Percentiles rank a stretch among this genome's conserved stretches.
Evolutionary conservation across 2,329 filamentous ascomycete species (phyloP).

Genomic region (Bipolaris oryzae): DNA sequence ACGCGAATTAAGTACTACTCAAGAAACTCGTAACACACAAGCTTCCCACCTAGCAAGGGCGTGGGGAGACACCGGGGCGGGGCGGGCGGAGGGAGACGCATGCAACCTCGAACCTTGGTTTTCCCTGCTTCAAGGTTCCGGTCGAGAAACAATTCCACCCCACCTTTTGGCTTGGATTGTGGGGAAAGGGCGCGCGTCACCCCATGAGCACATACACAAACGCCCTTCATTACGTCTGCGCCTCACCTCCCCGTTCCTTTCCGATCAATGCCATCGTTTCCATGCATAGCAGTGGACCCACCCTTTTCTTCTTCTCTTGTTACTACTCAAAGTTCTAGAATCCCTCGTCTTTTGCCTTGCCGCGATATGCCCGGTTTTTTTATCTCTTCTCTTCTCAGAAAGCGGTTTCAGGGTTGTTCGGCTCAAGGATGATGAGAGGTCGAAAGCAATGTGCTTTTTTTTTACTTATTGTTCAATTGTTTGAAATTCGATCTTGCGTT

Average conservation of each 20-base stretch:
- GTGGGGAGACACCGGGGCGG: no score
- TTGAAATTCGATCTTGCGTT: no score
- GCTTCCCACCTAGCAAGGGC: no score
- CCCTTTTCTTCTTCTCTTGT: not conserved
- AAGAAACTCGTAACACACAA: no score
- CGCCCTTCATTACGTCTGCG: not conserved
- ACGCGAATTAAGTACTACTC: no score
- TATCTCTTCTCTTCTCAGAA: no score
- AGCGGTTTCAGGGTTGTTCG: no score
- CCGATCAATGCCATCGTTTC: not conserved
- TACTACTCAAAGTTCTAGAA: not conserved
- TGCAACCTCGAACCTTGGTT: not conserved
- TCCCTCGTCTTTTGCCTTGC: not conserved
- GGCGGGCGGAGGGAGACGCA: no score
- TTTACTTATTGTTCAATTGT: no score
- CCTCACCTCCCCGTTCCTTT: not conserved
- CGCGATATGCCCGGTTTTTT: no score
- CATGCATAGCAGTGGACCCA: not conserved
- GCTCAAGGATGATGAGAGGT: no score
- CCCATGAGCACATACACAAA: not conserved
- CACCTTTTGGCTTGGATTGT: constrained; percentile 1
- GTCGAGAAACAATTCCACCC: not conserved
- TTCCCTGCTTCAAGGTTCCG: not conserved
- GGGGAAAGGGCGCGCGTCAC: constrained; percentile 18
- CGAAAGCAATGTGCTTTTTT: no score